These are phyloP conservation scores for Candida manassasensis DNA, from an alignment of 805 yeast species.

Conservation along the genomic window DNA sequence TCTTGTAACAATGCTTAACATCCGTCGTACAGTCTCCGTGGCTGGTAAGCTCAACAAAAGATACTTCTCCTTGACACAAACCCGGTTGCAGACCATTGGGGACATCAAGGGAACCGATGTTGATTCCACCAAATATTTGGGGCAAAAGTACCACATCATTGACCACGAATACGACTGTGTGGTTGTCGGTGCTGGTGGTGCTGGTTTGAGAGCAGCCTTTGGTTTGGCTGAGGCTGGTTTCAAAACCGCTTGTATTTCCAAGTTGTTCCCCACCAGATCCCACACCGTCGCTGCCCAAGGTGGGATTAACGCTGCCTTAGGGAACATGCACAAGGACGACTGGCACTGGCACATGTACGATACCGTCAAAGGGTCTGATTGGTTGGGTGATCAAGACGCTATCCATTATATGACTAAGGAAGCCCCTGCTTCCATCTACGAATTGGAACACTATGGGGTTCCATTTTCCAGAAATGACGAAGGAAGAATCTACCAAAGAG, in stretches of 20 bases:
- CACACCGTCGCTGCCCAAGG: conserved; percentile 99
- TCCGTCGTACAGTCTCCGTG: conserved; percentile 10
- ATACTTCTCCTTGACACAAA: conserved; percentile 25
- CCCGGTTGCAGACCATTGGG: conserved; percentile 33
- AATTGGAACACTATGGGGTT: conserved; percentile 96
- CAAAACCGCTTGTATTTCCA: conserved; percentile 96
- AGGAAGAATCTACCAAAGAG: conserved; percentile 97
- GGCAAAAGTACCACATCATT: conserved; percentile 78
- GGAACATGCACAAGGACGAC: conserved; percentile 96
- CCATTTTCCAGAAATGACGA: conserved; percentile 96
- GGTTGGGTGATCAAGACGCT: conserved; percentile 99
- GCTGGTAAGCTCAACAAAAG: conserved; percentile 7
- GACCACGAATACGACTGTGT: conserved; percentile 98
- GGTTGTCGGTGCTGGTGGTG: conserved; percentile 99
- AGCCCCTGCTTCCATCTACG: conserved; percentile 93
- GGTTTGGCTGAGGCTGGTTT: conserved; percentile 96
- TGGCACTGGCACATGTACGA: conserved; percentile 99
- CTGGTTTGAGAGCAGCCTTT: conserved; percentile 97
- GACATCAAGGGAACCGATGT: conserved; percentile 34
- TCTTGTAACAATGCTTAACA: conserved; percentile 8
- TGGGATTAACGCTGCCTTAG: conserved; percentile 98
- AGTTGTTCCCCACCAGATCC: conserved; percentile 95
- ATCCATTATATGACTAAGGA: conserved; percentile 98
- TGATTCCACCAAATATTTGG: conserved; percentile 41
- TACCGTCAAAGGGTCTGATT: conserved; percentile 97